phyloP scores from a whole-genome alignment of 345 rosid genomes.

The thale cress (Arabidopsis thaliana) region DNA sequence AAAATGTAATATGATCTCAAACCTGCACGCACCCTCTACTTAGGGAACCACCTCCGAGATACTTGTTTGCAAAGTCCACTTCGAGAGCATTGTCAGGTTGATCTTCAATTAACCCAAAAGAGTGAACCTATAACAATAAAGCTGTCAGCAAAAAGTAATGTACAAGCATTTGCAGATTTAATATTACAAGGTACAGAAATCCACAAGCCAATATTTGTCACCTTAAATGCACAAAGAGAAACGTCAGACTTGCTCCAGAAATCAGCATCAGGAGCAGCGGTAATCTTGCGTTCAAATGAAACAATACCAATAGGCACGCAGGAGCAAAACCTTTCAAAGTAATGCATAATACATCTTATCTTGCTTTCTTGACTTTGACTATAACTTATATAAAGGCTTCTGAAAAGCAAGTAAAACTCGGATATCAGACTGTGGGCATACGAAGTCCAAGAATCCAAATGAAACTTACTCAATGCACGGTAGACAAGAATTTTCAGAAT shows the following conservation, averaged over 20 bases:
- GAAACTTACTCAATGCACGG: slow-evolving; percentile 10
- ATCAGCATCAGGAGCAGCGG: slow-evolving; percentile 57
- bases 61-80: slow-evolving; percentile 93
- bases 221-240: slow-evolving; percentile 80
- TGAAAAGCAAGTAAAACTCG: slow-evolving; percentile 46
- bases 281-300: slow-evolving; percentile 85
- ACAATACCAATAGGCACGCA: slow-evolving; percentile 65
- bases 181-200: not conserved
- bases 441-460: slow-evolving; percentile 10
- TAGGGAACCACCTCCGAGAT: slow-evolving; percentile 93
- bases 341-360: slow-evolving; percentile 74
- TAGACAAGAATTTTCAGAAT: not conserved
- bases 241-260: slow-evolving; percentile 72
- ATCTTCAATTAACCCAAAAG: slow-evolving; percentile 80
- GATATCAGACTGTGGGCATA: slow-evolving; percentile 1
- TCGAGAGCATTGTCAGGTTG: slow-evolving; percentile 64
- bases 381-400: slow-evolving; percentile 68
- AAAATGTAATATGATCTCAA: slow-evolving; percentile 25
- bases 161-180: slow-evolving; percentile 16
- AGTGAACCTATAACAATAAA: slow-evolving; percentile 52
- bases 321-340: slow-evolving; percentile 77
- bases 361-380: slow-evolving; percentile 74
- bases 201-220: slow-evolving; percentile 35
- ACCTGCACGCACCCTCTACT: slow-evolving; percentile 92
- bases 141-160: slow-evolving; percentile 2